phyloP scores from a whole-genome alignment of 305 asterid species.

The Fraxinus greggii region DNA sequence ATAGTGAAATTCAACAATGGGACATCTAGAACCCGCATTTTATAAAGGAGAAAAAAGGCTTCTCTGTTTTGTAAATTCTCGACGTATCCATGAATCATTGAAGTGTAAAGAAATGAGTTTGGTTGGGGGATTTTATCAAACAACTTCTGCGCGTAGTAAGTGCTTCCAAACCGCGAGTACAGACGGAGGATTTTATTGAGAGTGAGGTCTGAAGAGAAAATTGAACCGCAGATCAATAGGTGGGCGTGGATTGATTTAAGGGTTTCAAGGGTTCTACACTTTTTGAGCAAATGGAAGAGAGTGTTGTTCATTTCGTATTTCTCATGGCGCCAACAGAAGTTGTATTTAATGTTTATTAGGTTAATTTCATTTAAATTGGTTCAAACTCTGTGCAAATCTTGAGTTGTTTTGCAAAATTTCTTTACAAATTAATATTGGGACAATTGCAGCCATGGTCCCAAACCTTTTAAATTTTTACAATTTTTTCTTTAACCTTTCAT shows the following conservation, averaged over 20 bases:
- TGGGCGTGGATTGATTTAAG: constrained; percentile 21
- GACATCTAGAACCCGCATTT: constrained; percentile 8
- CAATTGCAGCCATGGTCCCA: too few species aligned
- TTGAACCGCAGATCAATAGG: constrained; percentile 17
- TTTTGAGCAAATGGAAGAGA: constrained; percentile 19
- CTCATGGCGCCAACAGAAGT: constrained; percentile 21
- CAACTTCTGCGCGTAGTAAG: constrained; percentile 16
- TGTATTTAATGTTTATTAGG: not conserved
- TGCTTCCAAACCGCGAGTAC: constrained; percentile 3
- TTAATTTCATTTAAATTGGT: not conserved
- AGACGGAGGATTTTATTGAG: constrained; percentile 24
- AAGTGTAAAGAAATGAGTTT: constrained; percentile 26
- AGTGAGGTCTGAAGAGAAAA: constrained; percentile 22
- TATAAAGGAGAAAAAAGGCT: constrained; percentile 14
- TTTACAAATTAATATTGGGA: too few species aligned
- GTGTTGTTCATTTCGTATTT: constrained; percentile 18
- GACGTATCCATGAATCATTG: constrained; percentile 30
- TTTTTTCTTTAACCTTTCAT: too few species aligned
- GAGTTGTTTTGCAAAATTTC: too few species aligned
- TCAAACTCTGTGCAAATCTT: not conserved
- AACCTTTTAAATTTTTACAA: too few species aligned
- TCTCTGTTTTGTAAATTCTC: constrained; percentile 22
- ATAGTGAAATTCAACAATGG: constrained; percentile 25
- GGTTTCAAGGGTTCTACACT: constrained; percentile 9
- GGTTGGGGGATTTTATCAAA: constrained; percentile 25